Conservation (phyloP, 2,329 filamentous ascomycete species). For the Hyphodiscus sp. region DNA sequence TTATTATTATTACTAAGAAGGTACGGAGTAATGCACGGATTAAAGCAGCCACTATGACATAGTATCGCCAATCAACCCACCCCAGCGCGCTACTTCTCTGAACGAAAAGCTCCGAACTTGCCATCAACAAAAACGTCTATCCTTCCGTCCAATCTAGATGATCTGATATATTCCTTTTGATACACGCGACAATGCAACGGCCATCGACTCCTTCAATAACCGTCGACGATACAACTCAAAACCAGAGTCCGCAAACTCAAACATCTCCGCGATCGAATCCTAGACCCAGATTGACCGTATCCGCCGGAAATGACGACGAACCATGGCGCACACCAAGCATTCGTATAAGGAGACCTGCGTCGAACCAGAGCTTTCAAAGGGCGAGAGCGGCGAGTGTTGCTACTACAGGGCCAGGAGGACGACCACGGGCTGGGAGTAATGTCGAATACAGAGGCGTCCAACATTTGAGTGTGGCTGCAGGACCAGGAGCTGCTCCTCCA, state of each 20-base stretch:
- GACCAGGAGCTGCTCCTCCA: neutral
- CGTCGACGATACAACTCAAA: neutral
- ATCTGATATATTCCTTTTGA: neutral
- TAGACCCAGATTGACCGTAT: neutral
- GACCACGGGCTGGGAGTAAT: neutral
- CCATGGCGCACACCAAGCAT: conserved; percentile 18
- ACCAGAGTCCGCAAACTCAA: neutral
- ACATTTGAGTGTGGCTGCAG: neutral
- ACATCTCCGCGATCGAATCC: neutral
- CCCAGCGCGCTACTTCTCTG: too few relatives aligned
- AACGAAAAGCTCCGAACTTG: neutral
- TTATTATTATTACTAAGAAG: too few relatives aligned
- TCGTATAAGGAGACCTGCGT: conserved; percentile 14
- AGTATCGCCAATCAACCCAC: neutral
- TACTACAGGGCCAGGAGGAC: neutral
- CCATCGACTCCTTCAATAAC: neutral
- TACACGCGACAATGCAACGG: neutral
- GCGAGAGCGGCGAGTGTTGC: neutral
- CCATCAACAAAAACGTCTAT: neutral
- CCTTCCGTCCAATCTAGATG: neutral
- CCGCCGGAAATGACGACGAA: neutral
- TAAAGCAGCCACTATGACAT: neutral
- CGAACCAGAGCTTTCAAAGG: neutral
- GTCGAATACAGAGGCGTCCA: neutral
- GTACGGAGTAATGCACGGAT: too few relatives aligned